Percentiles rank a stretch among this genome's conserved stretches.
phyloP scores from a whole-genome alignment of 495 filamentous ascomycete genomes.

The Trichoderma erinaceum region DNA sequence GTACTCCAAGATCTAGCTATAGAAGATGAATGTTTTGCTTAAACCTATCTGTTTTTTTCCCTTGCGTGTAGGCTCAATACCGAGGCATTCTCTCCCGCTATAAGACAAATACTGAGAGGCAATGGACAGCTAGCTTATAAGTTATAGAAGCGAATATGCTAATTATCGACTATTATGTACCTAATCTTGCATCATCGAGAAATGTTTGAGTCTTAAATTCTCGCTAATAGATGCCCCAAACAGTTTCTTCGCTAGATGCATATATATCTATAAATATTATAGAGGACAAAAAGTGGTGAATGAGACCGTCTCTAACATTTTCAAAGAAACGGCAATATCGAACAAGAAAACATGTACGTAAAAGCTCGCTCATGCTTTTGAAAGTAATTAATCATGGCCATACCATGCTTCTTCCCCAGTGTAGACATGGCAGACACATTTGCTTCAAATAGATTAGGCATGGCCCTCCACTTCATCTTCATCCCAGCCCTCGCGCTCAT shows the following conservation, averaged over 20 bases:
- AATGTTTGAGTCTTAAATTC: background rate
- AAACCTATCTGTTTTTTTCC: background rate
- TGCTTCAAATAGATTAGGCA: background rate
- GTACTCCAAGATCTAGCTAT: background rate
- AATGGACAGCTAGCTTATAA: background rate
- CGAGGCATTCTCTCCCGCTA: background rate
- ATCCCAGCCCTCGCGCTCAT: constrained; percentile 7
- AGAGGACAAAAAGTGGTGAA: background rate
- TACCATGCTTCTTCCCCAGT: background rate
- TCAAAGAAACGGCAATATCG: no score
- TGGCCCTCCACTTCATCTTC: background rate
- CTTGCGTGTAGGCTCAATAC: background rate
- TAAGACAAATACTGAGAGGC: background rate
- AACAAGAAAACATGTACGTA: background rate
- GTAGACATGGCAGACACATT: background rate
- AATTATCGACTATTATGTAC: no score
- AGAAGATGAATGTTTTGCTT: background rate
- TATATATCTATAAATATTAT: background rate
- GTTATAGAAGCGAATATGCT: background rate
- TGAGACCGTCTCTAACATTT: no score
- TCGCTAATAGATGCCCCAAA: background rate
- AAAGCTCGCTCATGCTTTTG: background rate
- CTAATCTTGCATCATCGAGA: no score
- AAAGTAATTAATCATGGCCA: background rate
- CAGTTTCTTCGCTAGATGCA: background rate